Conservation (phyloP, 768 basidiomycete species). For the Lactifluus pinguis region DNA sequence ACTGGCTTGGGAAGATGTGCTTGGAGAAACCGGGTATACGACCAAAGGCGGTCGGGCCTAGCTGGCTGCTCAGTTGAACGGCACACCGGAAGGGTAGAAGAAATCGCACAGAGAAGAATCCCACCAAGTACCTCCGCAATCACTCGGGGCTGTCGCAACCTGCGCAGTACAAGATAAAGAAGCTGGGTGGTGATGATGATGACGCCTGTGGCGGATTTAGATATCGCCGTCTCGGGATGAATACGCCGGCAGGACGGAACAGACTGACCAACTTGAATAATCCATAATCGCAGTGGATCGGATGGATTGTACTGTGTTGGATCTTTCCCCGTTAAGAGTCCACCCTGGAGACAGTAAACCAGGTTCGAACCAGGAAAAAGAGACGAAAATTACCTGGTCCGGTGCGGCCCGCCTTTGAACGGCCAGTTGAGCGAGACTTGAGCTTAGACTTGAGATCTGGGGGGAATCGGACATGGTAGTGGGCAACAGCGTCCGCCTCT, state of each 20-base stretch:
- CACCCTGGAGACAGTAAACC: slow-evolving; percentile 39
- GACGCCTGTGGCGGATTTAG: slow-evolving; percentile 40
- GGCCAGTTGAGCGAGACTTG: neutral
- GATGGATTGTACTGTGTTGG: slow-evolving; percentile 52
- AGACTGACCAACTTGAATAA: slow-evolving; percentile 63
- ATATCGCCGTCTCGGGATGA: neutral
- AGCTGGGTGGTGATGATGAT: slow-evolving; percentile 76
- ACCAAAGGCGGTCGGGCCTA: slow-evolving; percentile 52
- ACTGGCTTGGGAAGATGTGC: slow-evolving; percentile 69
- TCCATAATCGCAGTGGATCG: slow-evolving; percentile 73
- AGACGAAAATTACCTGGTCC: slow-evolving; percentile 10
- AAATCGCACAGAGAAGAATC: slow-evolving; percentile 60
- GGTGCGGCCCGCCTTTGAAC: slow-evolving; percentile 9
- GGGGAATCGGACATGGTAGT: slow-evolving; percentile 8
- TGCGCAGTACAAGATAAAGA: slow-evolving; percentile 62
- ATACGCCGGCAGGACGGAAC: too few relatives aligned
- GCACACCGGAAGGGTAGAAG: neutral
- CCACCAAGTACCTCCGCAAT: slow-evolving; percentile 84
- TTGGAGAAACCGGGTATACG: slow-evolving; percentile 84
- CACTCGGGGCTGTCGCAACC: slow-evolving; percentile 76
- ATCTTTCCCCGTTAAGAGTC: slow-evolving; percentile 65
- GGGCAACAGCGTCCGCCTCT: neutral
- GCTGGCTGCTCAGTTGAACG: neutral
- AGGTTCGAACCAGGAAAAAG: too few relatives aligned
- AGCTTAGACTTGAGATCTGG: slow-evolving; percentile 2